Evolutionary conservation across 345 rosid species (phyloP).

Genomic region (Salix suchowensis): DNA sequence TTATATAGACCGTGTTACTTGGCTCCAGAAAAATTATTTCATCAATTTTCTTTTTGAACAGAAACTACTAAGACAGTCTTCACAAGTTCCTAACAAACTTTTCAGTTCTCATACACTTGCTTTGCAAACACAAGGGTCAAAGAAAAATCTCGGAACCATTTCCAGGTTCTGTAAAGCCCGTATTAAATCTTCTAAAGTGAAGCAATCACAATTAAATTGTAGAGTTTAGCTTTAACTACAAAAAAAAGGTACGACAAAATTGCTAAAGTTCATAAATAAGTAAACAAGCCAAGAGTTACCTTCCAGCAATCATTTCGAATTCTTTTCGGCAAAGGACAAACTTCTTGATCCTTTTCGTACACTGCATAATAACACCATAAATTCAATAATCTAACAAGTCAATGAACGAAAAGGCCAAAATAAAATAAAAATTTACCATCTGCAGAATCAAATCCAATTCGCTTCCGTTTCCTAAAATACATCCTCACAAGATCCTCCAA

Average conservation of each 20-base stretch:
- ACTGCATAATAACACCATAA: slow-evolving; percentile 1
- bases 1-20: background rate
- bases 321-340: slow-evolving; percentile 20
- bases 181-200: background rate
- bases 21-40: background rate
- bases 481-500: slow-evolving; percentile 1
- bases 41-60: background rate
- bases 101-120: background rate
- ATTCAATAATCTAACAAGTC: background rate
- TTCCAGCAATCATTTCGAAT: slow-evolving; percentile 11
- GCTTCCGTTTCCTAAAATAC: slow-evolving; percentile 35
- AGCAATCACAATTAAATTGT: background rate
- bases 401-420: background rate
- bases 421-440: slow-evolving; percentile 2
- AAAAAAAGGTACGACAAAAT: background rate
- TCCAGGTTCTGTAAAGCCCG: background rate
- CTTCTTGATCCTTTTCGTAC: slow-evolving; percentile 7
- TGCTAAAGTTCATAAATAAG: background rate
- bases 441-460: slow-evolving; percentile 11
- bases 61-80: background rate
- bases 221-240: background rate
- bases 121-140: background rate
- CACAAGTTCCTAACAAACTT: background rate
- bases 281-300: slow-evolving; percentile 23
- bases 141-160: background rate